Evolutionary conservation across 176 grass and related monocot species (phyloP).

Genomic region (Echinochloa phyllopogon): DNA sequence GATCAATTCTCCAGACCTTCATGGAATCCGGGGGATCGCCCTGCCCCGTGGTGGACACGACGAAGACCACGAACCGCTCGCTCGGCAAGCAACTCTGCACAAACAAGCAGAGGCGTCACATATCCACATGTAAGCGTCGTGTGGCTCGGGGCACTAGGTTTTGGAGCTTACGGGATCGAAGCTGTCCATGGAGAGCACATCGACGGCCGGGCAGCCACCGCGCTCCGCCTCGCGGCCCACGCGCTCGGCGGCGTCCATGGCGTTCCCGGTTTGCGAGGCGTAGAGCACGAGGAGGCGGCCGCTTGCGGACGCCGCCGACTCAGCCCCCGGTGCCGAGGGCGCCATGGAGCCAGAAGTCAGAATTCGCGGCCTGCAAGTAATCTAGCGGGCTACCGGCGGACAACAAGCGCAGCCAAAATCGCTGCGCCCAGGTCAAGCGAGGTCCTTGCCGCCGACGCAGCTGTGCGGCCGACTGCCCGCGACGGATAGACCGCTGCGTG

Average conservation of each 20-base stretch:
- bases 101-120: not conserved
- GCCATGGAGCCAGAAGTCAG: slow-evolving; percentile 23
- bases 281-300: slow-evolving; percentile 71
- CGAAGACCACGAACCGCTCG: slow-evolving; percentile 70
- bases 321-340: slow-evolving; percentile 14
- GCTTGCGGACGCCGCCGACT: slow-evolving; percentile 8
- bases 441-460: not conserved
- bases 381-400: not conserved
- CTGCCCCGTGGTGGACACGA: slow-evolving; percentile 92
- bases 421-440: not conserved
- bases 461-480: too few relatives aligned
- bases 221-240: slow-evolving; percentile 77
- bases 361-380: not conserved
- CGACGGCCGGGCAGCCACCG: slow-evolving; percentile 78
- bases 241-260: slow-evolving; percentile 83
- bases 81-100: slow-evolving; percentile 59
- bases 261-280: slow-evolving; percentile 84
- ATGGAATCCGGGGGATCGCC: slow-evolving; percentile 89
- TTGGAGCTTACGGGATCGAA: slow-evolving; percentile 67
- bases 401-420: not conserved
- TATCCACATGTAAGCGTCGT: not conserved
- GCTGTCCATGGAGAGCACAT: slow-evolving; percentile 74
- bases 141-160: not conserved
- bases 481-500: not conserved
- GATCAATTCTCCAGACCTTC: slow-evolving; percentile 56